Base-by-base conservation (phyloP, 768 basidiomycete species). In the Clitopilus hobsonii region DNA sequence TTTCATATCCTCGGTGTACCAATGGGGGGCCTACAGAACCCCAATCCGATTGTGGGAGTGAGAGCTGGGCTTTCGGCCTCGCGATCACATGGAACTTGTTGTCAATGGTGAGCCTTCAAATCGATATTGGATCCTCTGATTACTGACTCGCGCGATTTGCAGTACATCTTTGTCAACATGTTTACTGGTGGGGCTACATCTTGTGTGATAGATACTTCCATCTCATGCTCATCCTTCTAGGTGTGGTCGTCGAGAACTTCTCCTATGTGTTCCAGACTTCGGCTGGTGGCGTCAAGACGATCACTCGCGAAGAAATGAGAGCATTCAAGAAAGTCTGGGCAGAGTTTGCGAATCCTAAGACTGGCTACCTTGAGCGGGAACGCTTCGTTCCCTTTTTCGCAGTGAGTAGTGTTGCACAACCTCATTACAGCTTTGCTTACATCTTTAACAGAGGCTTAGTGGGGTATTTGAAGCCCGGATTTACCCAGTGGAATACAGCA, bases 101-200 rank as follows among this genome's bases (percentile, higher is more conserved):
- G 26, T 93, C 90, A 81, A 95, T 96, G 94, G 91, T 93, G 62
- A 60, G 77, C 66, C 8, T 22, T 47, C 18, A 13, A 16, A n/a
- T n/a, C n/a, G n/a, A n/a, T n/a, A n/a, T n/a, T n/a, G 56, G 49
- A 28, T 24, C 30, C 29, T 27, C 20, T 26, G 14, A 26, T 53
- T 29, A 22, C 11, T 38, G 54, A 8, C 27, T 54, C 18, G 60
- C 56, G 26, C 36, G 38, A 30, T 41, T 54, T 8, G n/a, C 66
- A 95, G 94, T 97, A 94, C 69, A 94, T 98, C 63, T 94, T 98
- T 68, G 82, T 90, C 59, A 97, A 96, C 71, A 85, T 97, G 86
- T 95, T 95, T 68, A 94, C 92, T 70, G 92, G 91, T 88, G 61
- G 55, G 73, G n/a, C n/a, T n/a, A n/a, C n/a, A n/a, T n/a, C n/a